Conservation (phyloP, 2,329 filamentous ascomycete species). For the Venturia pyrina region DNA sequence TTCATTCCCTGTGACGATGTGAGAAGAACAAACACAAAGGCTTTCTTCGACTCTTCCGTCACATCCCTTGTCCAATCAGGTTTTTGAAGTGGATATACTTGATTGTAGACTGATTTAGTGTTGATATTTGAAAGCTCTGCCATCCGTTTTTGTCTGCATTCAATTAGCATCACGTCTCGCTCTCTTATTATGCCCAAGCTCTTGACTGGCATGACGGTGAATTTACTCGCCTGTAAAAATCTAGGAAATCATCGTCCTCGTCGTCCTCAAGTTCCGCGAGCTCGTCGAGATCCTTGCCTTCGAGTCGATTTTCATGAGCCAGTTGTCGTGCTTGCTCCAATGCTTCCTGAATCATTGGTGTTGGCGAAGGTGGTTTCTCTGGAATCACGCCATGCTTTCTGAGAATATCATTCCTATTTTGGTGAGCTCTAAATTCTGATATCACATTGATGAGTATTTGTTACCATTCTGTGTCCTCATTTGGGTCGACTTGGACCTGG, state of each 20-base stretch:
- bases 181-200: neutral
- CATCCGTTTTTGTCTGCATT: constrained; percentile 62
- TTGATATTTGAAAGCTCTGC: constrained; percentile 67
- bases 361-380: constrained; percentile 93
- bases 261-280: constrained; percentile 89
- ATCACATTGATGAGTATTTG: neutral
- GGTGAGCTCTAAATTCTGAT: neutral
- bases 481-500: constrained; percentile 83
- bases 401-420: constrained; percentile 85
- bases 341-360: constrained; percentile 91
- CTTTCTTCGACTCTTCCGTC: constrained; percentile 72
- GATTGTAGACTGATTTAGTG: constrained; percentile 71
- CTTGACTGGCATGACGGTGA: neutral
- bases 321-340: constrained; percentile 71
- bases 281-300: constrained; percentile 91
- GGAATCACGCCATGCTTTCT: constrained; percentile 94
- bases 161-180: constrained; percentile 6
- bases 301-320: constrained; percentile 83
- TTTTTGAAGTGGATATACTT: constrained; percentile 89
- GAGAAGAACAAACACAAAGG: constrained; percentile 64
- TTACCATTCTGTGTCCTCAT: constrained; percentile 96
- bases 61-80: constrained; percentile 87
- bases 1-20: constrained; percentile 71
- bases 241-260: constrained; percentile 86
- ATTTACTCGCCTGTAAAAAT: constrained; percentile 49